Evolutionary conservation across 2,329 filamentous ascomycete genomes (phyloP).

Genomic region (Nannizziopsis barbatae): DNA sequence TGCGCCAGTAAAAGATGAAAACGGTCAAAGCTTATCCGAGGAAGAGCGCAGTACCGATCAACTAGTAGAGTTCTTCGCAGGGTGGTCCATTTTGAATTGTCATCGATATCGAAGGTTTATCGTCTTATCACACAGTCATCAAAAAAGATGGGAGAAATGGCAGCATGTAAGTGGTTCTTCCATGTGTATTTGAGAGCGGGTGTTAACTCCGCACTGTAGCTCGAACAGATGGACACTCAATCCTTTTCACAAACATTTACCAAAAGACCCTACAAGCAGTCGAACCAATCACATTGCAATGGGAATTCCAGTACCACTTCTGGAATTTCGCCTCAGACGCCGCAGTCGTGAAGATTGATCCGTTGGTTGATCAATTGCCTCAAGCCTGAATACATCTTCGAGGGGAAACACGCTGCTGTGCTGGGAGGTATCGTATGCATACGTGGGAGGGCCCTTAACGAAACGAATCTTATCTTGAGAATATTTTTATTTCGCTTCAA

Average conservation of each 20-base stretch:
- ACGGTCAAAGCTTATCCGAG: constrained; percentile 19
- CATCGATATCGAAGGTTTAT: constrained; percentile 26
- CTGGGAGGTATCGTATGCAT: no score
- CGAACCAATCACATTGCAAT: neutral
- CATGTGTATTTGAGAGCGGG: neutral
- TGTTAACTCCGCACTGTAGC: neutral
- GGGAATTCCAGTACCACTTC: no score
- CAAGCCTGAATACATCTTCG: no score
- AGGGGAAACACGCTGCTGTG: no score
- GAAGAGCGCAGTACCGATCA: constrained; percentile 27
- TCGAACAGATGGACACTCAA: neutral
- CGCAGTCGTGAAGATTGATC: neutral
- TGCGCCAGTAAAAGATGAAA: constrained; percentile 19
- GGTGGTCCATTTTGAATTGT: constrained; percentile 26
- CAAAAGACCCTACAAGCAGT: neutral
- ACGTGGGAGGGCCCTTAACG: no score
- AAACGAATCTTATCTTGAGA: neutral
- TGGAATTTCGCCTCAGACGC: neutral
- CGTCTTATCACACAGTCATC: constrained; percentile 21
- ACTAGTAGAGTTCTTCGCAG: constrained; percentile 31
- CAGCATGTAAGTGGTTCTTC: constrained; percentile 20
- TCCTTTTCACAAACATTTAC: neutral
- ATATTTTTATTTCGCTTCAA: neutral
- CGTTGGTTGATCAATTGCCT: no score
- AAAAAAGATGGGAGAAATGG: constrained; percentile 24